These are phyloP conservation scores for Kwoniella europaea DNA, from an alignment of 768 basidiomycete genomes.

Conservation along the genomic window DNA sequence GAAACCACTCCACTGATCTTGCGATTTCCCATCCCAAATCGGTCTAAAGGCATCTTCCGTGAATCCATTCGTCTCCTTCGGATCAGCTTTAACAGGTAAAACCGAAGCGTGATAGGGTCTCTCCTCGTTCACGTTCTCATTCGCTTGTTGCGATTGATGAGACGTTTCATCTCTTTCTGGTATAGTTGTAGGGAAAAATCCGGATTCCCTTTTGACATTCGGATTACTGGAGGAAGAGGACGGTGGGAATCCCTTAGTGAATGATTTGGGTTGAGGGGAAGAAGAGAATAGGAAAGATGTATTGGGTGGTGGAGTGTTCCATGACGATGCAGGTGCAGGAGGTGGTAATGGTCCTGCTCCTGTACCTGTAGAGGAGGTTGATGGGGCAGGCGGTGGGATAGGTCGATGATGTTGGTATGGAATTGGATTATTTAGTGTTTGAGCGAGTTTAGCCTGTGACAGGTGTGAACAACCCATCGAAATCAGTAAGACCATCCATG, in stretches of 20 bases:
- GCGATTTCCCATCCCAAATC: slow-evolving; percentile 36
- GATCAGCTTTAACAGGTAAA: slow-evolving; percentile 42
- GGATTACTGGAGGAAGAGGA: slow-evolving; percentile 5
- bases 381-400: slow-evolving; percentile 31
- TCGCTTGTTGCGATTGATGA: neutral
- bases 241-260: slow-evolving; percentile 1
- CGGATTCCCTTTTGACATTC: slow-evolving; percentile 10
- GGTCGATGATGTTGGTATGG: slow-evolving; percentile 43
- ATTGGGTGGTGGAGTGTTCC: slow-evolving; percentile 43
- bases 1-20: slow-evolving; percentile 20
- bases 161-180: slow-evolving; percentile 7
- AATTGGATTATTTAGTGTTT: slow-evolving; percentile 34
- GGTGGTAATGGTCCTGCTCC: slow-evolving; percentile 43
- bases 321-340: slow-evolving; percentile 51
- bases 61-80: slow-evolving; percentile 48
- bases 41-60: slow-evolving; percentile 49
- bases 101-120: slow-evolving; percentile 40
- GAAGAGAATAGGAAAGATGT: slow-evolving; percentile 19
- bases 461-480: no score
- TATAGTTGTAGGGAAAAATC: slow-evolving; percentile 18
- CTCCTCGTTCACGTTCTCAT: slow-evolving; percentile 1
- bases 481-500: no score
- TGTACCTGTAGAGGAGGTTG: slow-evolving; percentile 14
- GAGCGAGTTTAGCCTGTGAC: slow-evolving; percentile 45
- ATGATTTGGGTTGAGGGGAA: slow-evolving; percentile 16